Evolutionary conservation across 108 stramenopile species (phyloP).

Genomic region (Fragilariopsis cylindrus): DNA sequence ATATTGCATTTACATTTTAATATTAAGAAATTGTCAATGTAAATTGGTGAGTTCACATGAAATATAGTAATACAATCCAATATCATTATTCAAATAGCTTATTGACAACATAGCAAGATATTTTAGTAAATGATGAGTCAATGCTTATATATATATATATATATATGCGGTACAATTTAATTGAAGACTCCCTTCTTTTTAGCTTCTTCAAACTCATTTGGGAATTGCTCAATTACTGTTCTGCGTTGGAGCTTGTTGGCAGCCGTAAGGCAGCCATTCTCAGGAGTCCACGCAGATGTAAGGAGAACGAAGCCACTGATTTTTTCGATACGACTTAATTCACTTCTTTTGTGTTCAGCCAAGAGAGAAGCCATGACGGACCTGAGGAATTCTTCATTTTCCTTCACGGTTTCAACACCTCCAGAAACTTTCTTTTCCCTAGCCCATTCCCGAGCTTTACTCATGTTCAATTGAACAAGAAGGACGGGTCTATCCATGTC

Average conservation of each 20-base stretch:
- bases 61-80: no score
- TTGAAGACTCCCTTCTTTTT: slow-evolving; percentile 74
- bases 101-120: no score
- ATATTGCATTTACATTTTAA: no score
- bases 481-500: slow-evolving; percentile 37
- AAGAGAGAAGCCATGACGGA: slow-evolving; percentile 52
- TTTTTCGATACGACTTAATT: slow-evolving; percentile 78
- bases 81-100: no score
- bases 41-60: no score
- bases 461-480: slow-evolving; percentile 18
- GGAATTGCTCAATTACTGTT: slow-evolving; percentile 64
- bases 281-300: slow-evolving; percentile 79
- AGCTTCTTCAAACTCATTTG: slow-evolving; percentile 63
- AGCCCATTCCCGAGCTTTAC: slow-evolving; percentile 12
- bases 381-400: slow-evolving; percentile 6
- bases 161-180: neutral
- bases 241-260: slow-evolving; percentile 87
- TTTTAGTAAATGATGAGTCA: no score
- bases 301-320: slow-evolving; percentile 61
- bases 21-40: no score
- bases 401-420: neutral
- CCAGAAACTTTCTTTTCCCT: slow-evolving; percentile 2
- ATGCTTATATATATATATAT: no score
- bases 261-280: slow-evolving; percentile 87
- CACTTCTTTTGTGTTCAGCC: slow-evolving; percentile 64